Percentiles rank a stretch among this genome's conserved stretches.
These are phyloP conservation scores for Fistulinella prunicolor DNA, from an alignment of 768 basidiomycete genomes.

Conservation along the genomic window DNA sequence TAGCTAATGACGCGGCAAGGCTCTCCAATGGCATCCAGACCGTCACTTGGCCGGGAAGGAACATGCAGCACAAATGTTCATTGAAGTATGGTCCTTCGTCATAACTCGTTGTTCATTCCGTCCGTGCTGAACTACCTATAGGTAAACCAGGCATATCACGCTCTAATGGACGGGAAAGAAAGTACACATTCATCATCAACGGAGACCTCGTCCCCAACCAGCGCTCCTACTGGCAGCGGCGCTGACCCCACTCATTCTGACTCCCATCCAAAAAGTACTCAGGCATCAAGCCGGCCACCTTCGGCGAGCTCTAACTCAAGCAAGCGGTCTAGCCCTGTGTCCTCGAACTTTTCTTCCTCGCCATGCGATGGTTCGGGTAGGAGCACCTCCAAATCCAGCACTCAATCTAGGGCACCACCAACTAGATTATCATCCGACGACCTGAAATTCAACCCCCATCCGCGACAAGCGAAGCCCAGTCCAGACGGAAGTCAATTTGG, in stretches of 20 bases:
- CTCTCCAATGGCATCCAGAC: slow-evolving; percentile 67
- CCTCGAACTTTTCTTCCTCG: slow-evolving; percentile 10
- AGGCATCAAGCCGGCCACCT: slow-evolving; percentile 30
- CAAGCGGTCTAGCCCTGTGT: slow-evolving; percentile 14
- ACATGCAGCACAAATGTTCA: slow-evolving; percentile 51
- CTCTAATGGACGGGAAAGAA: slow-evolving; percentile 44
- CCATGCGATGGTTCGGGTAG: slow-evolving; percentile 12
- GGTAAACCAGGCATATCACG: slow-evolving; percentile 57
- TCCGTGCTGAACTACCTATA: slow-evolving; percentile 18
- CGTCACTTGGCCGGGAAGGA: slow-evolving; percentile 53
- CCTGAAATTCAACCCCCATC: slow-evolving; percentile 13
- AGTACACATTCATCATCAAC: slow-evolving; percentile 27
- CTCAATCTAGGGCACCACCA: slow-evolving; percentile 12
- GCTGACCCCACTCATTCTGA: slow-evolving; percentile 22
- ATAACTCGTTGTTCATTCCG: not conserved
- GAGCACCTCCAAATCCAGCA: slow-evolving; percentile 9
- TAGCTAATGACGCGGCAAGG: slow-evolving; percentile 34
- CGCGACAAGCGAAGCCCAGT: slow-evolving; percentile 12
- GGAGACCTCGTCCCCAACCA: slow-evolving; percentile 27
- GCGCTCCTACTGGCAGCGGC: slow-evolving; percentile 15
- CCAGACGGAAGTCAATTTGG: slow-evolving; percentile 13
- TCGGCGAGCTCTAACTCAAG: slow-evolving; percentile 31
- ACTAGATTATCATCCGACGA: slow-evolving; percentile 13
- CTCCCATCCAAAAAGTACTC: slow-evolving; percentile 21
- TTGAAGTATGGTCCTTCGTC: slow-evolving; percentile 43